Evolutionary conservation across 345 rosid species (phyloP).

Genomic region (Gossypium longicalyx): DNA sequence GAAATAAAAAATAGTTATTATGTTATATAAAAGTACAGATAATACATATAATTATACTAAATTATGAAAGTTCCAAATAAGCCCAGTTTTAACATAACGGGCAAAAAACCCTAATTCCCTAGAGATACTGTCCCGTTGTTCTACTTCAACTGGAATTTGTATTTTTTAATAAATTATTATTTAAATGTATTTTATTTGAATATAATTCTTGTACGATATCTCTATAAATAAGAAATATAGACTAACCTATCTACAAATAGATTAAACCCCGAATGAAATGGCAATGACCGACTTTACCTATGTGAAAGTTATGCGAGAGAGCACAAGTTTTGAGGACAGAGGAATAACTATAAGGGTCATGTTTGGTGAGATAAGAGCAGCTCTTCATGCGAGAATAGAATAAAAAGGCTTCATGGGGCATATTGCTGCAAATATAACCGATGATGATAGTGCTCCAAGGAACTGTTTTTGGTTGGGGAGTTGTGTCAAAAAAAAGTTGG

Average conservation of each 20-base stretch:
- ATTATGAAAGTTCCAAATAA: too few species aligned
- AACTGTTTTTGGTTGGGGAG: slow-evolving; percentile 67
- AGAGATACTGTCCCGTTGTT: too few species aligned
- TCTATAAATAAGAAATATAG: too few species aligned
- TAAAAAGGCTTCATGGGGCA: slow-evolving; percentile 67
- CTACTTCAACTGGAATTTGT: too few species aligned
- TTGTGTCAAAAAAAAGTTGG: slow-evolving; percentile 67
- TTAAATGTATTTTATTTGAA: too few species aligned
- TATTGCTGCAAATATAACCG: slow-evolving; percentile 71
- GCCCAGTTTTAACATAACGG: too few species aligned
- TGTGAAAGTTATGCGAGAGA: slow-evolving; percentile 37
- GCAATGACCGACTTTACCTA: slow-evolving; percentile 71
- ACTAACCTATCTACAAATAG: slow-evolving; percentile 6
- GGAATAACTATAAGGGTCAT: slow-evolving; percentile 77
- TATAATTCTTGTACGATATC: too few species aligned
- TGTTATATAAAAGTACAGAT: too few species aligned
- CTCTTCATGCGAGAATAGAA: slow-evolving; percentile 65
- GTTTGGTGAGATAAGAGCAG: slow-evolving; percentile 38
- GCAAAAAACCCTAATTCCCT: too few species aligned
- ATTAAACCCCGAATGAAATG: slow-evolving; percentile 66
- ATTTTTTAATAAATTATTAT: too few species aligned
- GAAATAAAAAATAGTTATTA: too few species aligned
- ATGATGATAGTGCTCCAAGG: slow-evolving; percentile 84
- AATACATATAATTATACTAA: too few species aligned
- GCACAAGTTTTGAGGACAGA: slow-evolving; percentile 82